Base-by-base conservation (phyloP, 2,329 filamentous ascomycete species). In the Aspergillus udagawae region DNA sequence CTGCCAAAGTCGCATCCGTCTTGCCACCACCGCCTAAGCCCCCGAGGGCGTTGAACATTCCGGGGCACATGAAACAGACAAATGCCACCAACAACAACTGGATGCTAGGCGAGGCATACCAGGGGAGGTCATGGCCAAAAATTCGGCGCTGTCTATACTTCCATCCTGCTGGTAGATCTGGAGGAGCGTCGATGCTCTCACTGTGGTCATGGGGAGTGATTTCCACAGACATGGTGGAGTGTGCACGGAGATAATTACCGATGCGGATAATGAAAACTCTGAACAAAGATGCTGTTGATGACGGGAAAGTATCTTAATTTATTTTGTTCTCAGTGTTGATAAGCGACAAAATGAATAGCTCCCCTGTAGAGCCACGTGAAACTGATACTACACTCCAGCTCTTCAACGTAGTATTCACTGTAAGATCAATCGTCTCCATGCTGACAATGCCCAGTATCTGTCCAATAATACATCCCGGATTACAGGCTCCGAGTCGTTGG, bases 71-170 rank as follows among this genome's bases (percentile, higher is more conserved):
- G 77, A 88, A 87, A 68, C 84, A 87, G 44, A 87, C 84, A 56
- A 87, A 78, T 50, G 84, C 78, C 55, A 91, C 86, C 80, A 90
- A 83, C 60, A 60, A 69, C 45, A 91, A 80, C 76, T 91, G 88
- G 57, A 86, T 74, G 66, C 83, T 83, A 27, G 88, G 88, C 59
- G 87, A 89, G 44, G 88, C 88, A 70, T 88, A 91, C 82, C 85
- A 89, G 45, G 76, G 73, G 5, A 86, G 55, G 59, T 80, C 78
- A 47, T 72, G 70, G 54, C 76, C 74, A 23, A 79, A 78, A 56
- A 89, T 51, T 50, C 74, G 77, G 67, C 82, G 69, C 45, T 78
- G 75, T 66, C 81, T 83, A 79, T 90, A 89, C 73, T 83, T 86
- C 68, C 69, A 68, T 35, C 73, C 53, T 6, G 53, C 12, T 1